Evolutionary conservation across 305 asterid genomes (phyloP).

Genomic region (Solanum aculeatissimum): DNA sequence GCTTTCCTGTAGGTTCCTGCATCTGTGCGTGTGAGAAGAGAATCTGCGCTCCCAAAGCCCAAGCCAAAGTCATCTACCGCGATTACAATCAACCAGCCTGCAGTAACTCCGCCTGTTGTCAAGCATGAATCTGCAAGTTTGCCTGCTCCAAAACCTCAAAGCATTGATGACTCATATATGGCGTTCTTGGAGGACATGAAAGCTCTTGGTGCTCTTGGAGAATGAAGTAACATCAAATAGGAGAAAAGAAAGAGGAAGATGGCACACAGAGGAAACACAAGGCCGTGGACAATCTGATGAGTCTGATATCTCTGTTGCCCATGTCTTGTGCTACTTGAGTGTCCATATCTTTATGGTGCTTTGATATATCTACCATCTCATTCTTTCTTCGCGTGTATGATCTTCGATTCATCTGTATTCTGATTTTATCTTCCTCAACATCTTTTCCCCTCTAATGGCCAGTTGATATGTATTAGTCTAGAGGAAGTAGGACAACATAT

Average conservation of each 20-base stretch:
- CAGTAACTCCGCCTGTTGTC: slow-evolving; percentile 24
- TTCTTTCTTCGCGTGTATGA: background rate
- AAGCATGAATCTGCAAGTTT: slow-evolving; percentile 36
- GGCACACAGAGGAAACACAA: background rate
- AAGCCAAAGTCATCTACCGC: slow-evolving; percentile 51
- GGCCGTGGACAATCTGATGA: background rate
- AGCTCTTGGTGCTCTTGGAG: slow-evolving; percentile 84
- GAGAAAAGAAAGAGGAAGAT: background rate
- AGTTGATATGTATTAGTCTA: background rate
- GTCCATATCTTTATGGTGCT: background rate
- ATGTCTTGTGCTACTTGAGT: background rate
- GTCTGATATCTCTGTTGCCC: background rate
- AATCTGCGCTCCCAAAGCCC: slow-evolving; percentile 54
- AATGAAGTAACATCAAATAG: background rate
- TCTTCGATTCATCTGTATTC: background rate
- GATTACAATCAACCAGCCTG: slow-evolving; percentile 30
- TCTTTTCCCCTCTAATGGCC: background rate
- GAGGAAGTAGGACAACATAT: background rate
- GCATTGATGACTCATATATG: slow-evolving; percentile 84
- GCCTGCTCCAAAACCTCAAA: slow-evolving; percentile 52
- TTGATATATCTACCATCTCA: background rate
- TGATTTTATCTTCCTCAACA: background rate
- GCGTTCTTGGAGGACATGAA: slow-evolving; percentile 99
- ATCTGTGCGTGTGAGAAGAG: slow-evolving; percentile 90
- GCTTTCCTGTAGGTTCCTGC: slow-evolving; percentile 63